A percentile compares a stretch with the other conserved stretches of the same genome.
Evolutionary conservation across 768 basidiomycete genomes (phyloP).

Genomic region (Cantharellus cinnabarinus): DNA sequence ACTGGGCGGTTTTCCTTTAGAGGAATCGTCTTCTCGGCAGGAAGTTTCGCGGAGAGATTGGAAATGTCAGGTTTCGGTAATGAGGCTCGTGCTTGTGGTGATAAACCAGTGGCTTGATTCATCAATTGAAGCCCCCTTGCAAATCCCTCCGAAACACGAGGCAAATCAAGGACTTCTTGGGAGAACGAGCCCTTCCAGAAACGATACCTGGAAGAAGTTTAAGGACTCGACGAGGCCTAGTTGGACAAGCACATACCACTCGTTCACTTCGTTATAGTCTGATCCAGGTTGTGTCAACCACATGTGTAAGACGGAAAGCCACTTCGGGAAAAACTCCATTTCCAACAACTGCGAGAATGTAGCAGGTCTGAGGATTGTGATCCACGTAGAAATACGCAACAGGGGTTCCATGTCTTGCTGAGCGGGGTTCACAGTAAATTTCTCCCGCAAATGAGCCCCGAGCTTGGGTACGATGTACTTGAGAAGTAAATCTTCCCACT

Average conservation of each 20-base stretch:
- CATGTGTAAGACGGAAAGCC: slow-evolving; percentile 75
- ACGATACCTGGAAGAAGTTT: slow-evolving; percentile 17
- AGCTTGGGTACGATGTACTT: slow-evolving; percentile 88
- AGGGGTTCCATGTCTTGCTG: slow-evolving; percentile 76
- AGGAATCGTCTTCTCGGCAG: neutral
- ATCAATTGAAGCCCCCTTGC: slow-evolving; percentile 78
- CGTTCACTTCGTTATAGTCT: slow-evolving; percentile 79
- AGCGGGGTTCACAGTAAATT: slow-evolving; percentile 81
- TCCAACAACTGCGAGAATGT: slow-evolving; percentile 73
- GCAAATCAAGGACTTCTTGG: slow-evolving; percentile 40
- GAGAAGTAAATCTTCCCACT: slow-evolving; percentile 84
- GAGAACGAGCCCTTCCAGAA: slow-evolving; percentile 76
- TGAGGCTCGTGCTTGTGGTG: slow-evolving; percentile 40
- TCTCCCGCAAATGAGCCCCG: slow-evolving; percentile 55
- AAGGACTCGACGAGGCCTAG: neutral
- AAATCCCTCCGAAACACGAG: slow-evolving; percentile 59
- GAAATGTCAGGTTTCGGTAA: neutral
- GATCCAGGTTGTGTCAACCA: slow-evolving; percentile 85
- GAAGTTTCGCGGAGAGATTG: neutral
- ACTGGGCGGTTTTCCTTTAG: slow-evolving; percentile 23
- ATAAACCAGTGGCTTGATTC: slow-evolving; percentile 82
- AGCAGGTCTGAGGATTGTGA: slow-evolving; percentile 44
- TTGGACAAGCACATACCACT: slow-evolving; percentile 41
- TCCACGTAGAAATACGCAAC: slow-evolving; percentile 59
- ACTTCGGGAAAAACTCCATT: slow-evolving; percentile 89